These are phyloP conservation scores for Lepidium didymum DNA, from an alignment of 345 rosid species.

Conservation along the genomic window DNA sequence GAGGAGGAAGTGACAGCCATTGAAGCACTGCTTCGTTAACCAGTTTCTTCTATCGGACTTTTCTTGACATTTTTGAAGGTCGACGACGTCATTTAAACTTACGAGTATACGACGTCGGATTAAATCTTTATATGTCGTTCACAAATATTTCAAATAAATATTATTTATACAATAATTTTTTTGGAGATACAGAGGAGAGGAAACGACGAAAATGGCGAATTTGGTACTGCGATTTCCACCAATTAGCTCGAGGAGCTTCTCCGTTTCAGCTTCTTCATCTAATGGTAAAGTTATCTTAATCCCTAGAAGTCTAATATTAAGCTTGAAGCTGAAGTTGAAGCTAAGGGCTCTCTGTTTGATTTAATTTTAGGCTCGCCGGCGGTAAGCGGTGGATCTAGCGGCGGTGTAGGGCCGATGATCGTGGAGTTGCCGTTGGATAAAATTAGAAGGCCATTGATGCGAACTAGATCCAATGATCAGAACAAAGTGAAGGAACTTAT, in stretches of 20 bases:
- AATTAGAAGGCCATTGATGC: slow-evolving; percentile 77
- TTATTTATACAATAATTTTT: neutral
- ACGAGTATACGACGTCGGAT: neutral
- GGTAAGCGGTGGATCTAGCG: slow-evolving; percentile 22
- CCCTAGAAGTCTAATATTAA: neutral
- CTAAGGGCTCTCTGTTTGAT: neutral
- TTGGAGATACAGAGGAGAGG: neutral
- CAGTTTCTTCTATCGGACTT: neutral
- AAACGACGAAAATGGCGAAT: slow-evolving; percentile 48
- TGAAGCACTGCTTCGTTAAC: slow-evolving; percentile 16
- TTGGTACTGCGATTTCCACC: slow-evolving; percentile 39
- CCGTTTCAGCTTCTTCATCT: slow-evolving; percentile 53
- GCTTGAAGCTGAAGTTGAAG: neutral
- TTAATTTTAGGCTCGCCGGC: slow-evolving; percentile 26
- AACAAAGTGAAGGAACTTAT: slow-evolving; percentile 74
- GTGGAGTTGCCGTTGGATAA: slow-evolving; percentile 67
- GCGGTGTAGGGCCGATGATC: slow-evolving; percentile 50
- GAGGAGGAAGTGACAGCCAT: slow-evolving; percentile 44
- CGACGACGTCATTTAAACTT: neutral
- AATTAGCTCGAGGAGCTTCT: slow-evolving; percentile 38
- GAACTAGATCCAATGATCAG: slow-evolving; percentile 81
- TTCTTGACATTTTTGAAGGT: neutral
- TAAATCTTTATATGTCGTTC: slow-evolving; percentile 3
- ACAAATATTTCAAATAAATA: neutral
- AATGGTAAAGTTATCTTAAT: slow-evolving; percentile 36